Base-by-base conservation (phyloP, 2,329 filamentous ascomycete species). In the Paraphoma sp. region DNA sequence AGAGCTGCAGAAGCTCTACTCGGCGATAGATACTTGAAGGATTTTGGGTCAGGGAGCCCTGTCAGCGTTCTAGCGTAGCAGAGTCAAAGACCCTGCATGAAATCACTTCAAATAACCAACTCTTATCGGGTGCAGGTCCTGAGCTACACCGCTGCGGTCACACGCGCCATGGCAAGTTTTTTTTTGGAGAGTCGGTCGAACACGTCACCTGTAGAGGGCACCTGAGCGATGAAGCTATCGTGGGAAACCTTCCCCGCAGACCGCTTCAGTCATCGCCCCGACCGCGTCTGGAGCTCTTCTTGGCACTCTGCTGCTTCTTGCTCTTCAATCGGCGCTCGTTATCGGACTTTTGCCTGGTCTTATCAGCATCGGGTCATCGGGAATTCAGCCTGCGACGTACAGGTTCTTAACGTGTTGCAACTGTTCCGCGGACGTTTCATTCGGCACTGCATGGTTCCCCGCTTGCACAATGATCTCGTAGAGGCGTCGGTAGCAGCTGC, bases 251-350 rank as follows among this genome's bases (percentile, higher is more conserved):
- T 54, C 54, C 55, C 52, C 53, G 53, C 58, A 62, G 55, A 59
- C 51, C 48, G 51, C 48, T 44, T 75, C 62, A 76, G 48, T 74
- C 72, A 51, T 73, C 67, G 52, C 68, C 62, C 46, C 69, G 65
- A 48, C 77, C 75, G 67, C 81, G 79, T 53, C 86, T 79, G 60
- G 80, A 80, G 63, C 78, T 81, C 74, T 89, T 89, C 76, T 88
- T 89, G 67, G 78, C 81, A 69, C 86, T 87, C 58, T 85, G 84
- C 49, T 80, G 71, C 74, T 88, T 88, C 76, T 89, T 89, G 56
- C 73, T 74, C 70, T 80, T 83, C 61, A 88, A 72, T 60, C 86
- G 77, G 41, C 80, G 76, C 68, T 87, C 84, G 58, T 87, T 87
- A 63, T 85, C 84, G 30, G 80, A 79, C 57, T 82, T 84, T 75